Evolutionary conservation across 495 filamentous ascomycete genomes (phyloP).

Genomic region (Bathelium albidoporum): DNA sequence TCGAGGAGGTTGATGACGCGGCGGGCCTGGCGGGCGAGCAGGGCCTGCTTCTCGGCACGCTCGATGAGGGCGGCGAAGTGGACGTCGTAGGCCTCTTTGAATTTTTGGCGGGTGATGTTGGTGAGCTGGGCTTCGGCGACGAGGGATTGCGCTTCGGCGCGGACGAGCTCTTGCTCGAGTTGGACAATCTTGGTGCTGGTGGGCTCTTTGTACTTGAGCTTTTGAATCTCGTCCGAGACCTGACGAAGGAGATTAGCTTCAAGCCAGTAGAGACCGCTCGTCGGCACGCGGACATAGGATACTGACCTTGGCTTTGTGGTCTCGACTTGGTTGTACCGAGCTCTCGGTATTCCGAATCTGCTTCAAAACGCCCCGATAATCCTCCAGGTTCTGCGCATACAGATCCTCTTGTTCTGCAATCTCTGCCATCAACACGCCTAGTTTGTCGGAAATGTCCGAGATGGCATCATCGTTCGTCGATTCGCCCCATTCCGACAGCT

Average conservation of each 20-base stretch:
- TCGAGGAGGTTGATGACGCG: conserved; percentile 82
- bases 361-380: conserved; percentile 70
- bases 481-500: conserved; percentile 97
- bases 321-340: conserved; percentile 83
- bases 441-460: conserved; percentile 83
- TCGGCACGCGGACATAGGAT: neutral
- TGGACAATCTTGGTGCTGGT: conserved; percentile 60
- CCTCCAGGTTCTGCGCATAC: conserved; percentile 79
- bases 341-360: conserved; percentile 84
- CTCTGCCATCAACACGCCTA: conserved; percentile 83
- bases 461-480: conserved; percentile 74
- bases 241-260: conserved; percentile 16
- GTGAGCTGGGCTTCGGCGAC: conserved; percentile 96
- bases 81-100: conserved; percentile 84
- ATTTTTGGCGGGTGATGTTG: conserved; percentile 84
- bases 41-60: conserved; percentile 89
- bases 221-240: conserved; percentile 81
- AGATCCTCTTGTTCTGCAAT: conserved; percentile 84
- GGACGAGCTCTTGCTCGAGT: conserved; percentile 89
- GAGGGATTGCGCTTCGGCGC: conserved; percentile 87
- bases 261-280: neutral
- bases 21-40: conserved; percentile 81
- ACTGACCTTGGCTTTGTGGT: conserved; percentile 60
- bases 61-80: conserved; percentile 85
- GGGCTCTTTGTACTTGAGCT: conserved; percentile 82